Base-by-base conservation (phyloP, 2,329 filamentous ascomycete genomes). In the Aspergillus thermomutatus region DNA sequence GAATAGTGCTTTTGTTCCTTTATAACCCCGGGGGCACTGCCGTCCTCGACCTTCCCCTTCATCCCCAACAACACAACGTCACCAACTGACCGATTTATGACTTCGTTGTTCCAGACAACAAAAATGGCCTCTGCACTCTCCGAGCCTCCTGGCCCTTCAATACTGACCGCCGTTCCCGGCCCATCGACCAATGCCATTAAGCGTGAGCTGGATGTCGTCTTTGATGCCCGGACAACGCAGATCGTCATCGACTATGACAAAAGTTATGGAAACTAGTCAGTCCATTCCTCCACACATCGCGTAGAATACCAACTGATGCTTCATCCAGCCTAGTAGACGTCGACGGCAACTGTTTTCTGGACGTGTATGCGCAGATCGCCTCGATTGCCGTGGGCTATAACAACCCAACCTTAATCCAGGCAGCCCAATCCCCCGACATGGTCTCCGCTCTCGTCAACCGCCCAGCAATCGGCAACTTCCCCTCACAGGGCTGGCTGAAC, bases 301-400 rank as follows among this genome's bases (percentile, higher is more conserved):
- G 25, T 26, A 26, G 3, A 0, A 17, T 10, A 28, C 26, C n/a
- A 41, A 52, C 21, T 40, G 7, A 21, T 7, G 17, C 5, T 25
- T 54, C 50, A 23, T 54, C 55, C 26, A 58, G 56, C 28, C 48
- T 55, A n/a, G 47, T 50, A 31, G 55, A 59, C 34, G 28, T 53
- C 31, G 57, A 59, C 26, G 57, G 57, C 7, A 59, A 59, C 43
- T 41, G 50, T 17, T 52, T 54, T 21, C 54, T 59, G 17, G 57
- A 59, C 40, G 52, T 60, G 4, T 55, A 55, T 23, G 50, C 54
- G 3, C 54, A 56, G 28, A 56, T 56, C 28, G 54, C 54, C 54
- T 56, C 54, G 10, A 56, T 56, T 46, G 49, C 50, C 7, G 50
- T 56, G 25, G 54, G 50, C 47, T 56, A 56, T 7, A 56, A 56